Evolutionary conservation across 2,329 filamentous ascomycete genomes (phyloP).

Genomic region (Colletotrichum camelliae): DNA sequence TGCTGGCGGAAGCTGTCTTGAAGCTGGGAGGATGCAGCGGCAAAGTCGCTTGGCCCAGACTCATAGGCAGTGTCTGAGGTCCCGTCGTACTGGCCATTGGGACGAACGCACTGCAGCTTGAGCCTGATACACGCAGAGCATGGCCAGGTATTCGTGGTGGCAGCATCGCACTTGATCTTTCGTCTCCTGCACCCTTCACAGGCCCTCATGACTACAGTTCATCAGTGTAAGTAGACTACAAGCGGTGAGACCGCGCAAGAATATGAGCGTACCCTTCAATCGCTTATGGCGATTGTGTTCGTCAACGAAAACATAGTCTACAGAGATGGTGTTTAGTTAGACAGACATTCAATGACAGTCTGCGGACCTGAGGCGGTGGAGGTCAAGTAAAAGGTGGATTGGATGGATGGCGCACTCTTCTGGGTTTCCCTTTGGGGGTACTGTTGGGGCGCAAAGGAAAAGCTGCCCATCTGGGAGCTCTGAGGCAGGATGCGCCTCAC

Average conservation of each 20-base stretch:
- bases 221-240: constrained; percentile 6
- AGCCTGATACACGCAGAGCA: constrained; percentile 92
- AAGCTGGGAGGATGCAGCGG: constrained; percentile 38
- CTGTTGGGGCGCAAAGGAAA: constrained; percentile 73
- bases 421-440: constrained; percentile 71
- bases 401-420: constrained; percentile 70
- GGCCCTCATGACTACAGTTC: constrained; percentile 82
- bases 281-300: constrained; percentile 98
- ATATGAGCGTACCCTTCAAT: constrained; percentile 74
- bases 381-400: constrained; percentile 28
- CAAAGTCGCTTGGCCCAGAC: constrained; percentile 32
- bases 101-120: constrained; percentile 92
- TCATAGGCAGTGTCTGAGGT: constrained; percentile 53
- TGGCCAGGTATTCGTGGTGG: constrained; percentile 96
- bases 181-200: constrained; percentile 93
- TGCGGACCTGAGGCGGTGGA: not conserved
- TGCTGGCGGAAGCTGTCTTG: constrained; percentile 56
- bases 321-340: not conserved
- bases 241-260: not conserved
- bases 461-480: constrained; percentile 74
- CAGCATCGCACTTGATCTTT: constrained; percentile 98
- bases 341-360: not conserved
- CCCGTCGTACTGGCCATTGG: constrained; percentile 79
- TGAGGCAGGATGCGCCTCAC: constrained; percentile 70
- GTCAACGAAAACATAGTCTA: constrained; percentile 99